These are phyloP conservation scores for Nicotiana paniculata DNA, from an alignment of 257 asterid species.

Conservation along the genomic window DNA sequence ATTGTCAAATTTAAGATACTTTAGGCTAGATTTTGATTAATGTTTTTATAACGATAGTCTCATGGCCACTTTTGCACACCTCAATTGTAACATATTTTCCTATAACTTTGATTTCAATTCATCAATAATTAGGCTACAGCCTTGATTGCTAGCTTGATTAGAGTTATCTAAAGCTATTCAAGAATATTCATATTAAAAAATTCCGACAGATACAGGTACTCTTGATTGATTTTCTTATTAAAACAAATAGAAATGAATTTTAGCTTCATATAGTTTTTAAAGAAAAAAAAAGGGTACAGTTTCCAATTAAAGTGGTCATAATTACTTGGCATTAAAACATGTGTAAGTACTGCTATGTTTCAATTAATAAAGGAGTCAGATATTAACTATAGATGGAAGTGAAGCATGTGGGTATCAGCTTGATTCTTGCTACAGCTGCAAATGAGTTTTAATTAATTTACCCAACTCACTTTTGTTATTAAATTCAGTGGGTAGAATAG, in stretches of 20 bases:
- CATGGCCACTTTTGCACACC: background rate
- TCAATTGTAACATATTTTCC: too few species aligned
- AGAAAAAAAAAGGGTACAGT: too few species aligned
- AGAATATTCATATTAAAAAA: too few species aligned
- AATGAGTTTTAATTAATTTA: background rate
- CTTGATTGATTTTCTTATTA: background rate
- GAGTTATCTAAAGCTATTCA: too few species aligned
- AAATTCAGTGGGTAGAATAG: background rate
- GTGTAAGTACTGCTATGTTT: background rate
- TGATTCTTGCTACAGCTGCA: slow-evolving; percentile 12
- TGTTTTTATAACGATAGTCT: background rate
- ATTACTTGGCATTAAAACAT: background rate
- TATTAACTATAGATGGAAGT: background rate
- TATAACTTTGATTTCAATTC: background rate
- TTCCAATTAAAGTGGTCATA: background rate
- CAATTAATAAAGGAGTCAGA: background rate
- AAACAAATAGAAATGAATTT: too few species aligned
- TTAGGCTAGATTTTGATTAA: background rate
- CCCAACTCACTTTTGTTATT: background rate
- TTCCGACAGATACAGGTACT: background rate
- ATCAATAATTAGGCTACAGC: background rate
- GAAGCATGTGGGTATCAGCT: slow-evolving; percentile 18
- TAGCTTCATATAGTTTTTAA: too few species aligned
- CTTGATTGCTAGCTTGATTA: background rate
- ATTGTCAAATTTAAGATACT: too few species aligned